A percentile compares a stretch with the other conserved stretches of the same genome.
Evolutionary conservation across 768 basidiomycete species (phyloP).

Genomic region (Collybia sordida): DNA sequence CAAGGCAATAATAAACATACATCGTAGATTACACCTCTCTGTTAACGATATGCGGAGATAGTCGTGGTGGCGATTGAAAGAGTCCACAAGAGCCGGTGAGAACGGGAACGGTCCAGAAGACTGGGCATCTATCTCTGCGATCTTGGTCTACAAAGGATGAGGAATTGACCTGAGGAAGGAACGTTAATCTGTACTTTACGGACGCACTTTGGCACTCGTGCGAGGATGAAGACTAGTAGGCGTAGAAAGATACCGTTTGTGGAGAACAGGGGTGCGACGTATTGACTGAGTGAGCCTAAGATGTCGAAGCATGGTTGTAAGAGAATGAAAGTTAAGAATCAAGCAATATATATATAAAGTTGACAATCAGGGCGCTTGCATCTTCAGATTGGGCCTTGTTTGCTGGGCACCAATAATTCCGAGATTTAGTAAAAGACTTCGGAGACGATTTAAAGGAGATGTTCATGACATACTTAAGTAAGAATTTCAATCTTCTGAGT

Average conservation of each 20-base stretch:
- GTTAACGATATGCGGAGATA: conserved; percentile 90
- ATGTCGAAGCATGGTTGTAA: conserved; percentile 1
- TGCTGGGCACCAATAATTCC: too few relatives aligned
- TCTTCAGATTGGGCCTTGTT: too few relatives aligned
- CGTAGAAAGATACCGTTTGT: conserved; percentile 8
- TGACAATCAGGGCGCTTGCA: not conserved
- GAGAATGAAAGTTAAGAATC: too few relatives aligned
- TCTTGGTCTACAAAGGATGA: conserved; percentile 45
- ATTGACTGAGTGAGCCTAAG: not conserved
- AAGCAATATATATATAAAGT: too few relatives aligned
- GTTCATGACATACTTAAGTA: too few relatives aligned
- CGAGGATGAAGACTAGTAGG: conserved; percentile 14
- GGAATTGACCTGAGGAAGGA: not conserved
- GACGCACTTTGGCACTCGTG: conserved; percentile 14
- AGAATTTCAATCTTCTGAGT: too few relatives aligned
- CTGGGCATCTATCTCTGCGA: conserved; percentile 50
- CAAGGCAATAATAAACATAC: conserved; percentile 31
- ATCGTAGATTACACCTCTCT: conserved; percentile 86
- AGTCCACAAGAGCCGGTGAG: conserved; percentile 61
- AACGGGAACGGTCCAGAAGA: conserved; percentile 27
- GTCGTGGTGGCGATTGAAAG: conserved; percentile 68
- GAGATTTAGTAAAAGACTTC: too few relatives aligned
- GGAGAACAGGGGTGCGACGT: not conserved
- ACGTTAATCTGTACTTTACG: not conserved
- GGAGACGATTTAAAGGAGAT: too few relatives aligned